Conservation (phyloP, 2,329 filamentous ascomycete species). For the Trichoderma afroharzianum region DNA sequence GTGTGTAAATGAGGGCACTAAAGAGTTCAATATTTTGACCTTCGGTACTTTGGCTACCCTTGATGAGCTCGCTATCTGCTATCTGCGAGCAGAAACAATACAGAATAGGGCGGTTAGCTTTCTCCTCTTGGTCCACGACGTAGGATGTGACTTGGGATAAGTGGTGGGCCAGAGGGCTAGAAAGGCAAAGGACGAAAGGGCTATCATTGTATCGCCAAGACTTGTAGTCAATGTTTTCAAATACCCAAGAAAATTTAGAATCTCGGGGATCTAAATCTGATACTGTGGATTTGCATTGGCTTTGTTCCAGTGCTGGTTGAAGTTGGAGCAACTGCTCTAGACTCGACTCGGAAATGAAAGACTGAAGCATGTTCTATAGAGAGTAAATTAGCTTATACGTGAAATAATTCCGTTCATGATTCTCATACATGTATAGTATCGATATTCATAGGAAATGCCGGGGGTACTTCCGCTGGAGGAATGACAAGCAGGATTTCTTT, state of each 20-base stretch:
- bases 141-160: neutral
- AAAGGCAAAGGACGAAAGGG: neutral
- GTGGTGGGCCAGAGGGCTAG: neutral
- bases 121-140: neutral
- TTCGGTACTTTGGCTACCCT: neutral
- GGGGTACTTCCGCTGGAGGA: neutral
- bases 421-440: neutral
- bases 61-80: neutral
- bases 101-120: neutral
- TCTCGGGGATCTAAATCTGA: neutral
- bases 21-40: rapidly evolving
- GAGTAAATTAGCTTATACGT: neutral
- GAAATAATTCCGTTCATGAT: no score
- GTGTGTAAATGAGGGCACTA: neutral
- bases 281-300: no score
- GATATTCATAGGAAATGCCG: rapidly evolving
- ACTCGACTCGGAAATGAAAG: neutral
- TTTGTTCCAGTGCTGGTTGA: neutral
- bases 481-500: slow-evolving; percentile 7
- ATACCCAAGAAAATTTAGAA: neutral
- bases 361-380: neutral
- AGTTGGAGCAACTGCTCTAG: neutral
- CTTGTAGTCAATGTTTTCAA: neutral
- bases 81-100: neutral
- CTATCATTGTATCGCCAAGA: neutral